Evolutionary conservation across 176 grass and related monocot genomes (phyloP), one percentile per base, ranked within the genome.

Genomic region (Oryza longistaminata): DNA sequence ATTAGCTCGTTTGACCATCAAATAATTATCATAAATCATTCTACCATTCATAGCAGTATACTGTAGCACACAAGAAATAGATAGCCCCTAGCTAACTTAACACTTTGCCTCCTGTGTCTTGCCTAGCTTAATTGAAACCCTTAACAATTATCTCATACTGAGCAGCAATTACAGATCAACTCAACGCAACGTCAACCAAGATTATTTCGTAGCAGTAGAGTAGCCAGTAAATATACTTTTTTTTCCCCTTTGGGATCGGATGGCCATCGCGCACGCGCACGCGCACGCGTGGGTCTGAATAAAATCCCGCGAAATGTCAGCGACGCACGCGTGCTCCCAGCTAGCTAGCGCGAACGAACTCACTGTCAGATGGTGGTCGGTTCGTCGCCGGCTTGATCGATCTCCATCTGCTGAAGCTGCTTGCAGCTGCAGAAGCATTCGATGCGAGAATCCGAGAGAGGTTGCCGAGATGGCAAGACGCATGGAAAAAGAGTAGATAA

Each of bases 271-370:
- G 71, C 71, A 64, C 17, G 58, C 26, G 71, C 71, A 64, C 17
- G 58, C 43, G 42, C 17, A 29, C 43, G 19, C 37, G 44, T 29
- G 39, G 7, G 60, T 67, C 43, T 9, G 73, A 46, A 46, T 7
- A 12, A 6, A 24, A 48, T 25, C 7, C 15, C 17, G 21, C 16
- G 0, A 73, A 44, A 74, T 55, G 77, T 68, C 61, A 87, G 61
- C 70, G 61, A 68, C 67, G 77, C 77, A 75, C 71, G 71, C 42
- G 77, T 68, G 45, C 25, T 62, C 58, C 55, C 55, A n/a, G 19
- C 55, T 55, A 55, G 52, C 52, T 7, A 62, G 5, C 5, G 4
- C 58, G n/a, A 73, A 68, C 73, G 15, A 2, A 24, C 58, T 24
- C 39, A 40, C 58, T 62, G 58, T 62, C 58, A 10, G 58, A 22